Evolutionary conservation across 305 asterid species (phyloP).

Genomic region (Fraxinus angustifolia): DNA sequence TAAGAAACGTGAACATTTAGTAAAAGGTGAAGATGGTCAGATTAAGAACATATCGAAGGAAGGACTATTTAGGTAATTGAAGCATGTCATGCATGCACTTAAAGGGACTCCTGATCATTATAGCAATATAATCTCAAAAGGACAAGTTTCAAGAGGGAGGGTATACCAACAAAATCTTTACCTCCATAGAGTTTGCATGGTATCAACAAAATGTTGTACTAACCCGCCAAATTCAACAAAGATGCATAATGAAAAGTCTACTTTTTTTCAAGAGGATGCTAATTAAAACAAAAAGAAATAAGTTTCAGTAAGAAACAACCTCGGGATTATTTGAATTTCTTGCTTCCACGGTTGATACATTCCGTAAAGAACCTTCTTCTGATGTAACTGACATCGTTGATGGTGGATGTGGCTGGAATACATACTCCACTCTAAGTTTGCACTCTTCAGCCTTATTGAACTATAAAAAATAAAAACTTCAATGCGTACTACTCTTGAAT

Average conservation of each 20-base stretch:
- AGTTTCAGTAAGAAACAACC: neutral
- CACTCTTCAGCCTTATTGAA: slow-evolving; percentile 10
- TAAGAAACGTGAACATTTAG: neutral
- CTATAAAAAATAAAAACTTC: neutral
- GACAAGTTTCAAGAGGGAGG: neutral
- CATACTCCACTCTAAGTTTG: slow-evolving; percentile 12
- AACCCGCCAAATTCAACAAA: neutral
- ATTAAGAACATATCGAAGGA: neutral
- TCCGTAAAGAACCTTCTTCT: neutral
- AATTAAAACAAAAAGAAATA: neutral
- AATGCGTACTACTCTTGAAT: neutral
- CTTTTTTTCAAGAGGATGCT: neutral
- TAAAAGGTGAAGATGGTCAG: neutral
- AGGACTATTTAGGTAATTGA: neutral
- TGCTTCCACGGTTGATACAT: neutral
- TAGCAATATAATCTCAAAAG: neutral
- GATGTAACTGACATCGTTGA: neutral
- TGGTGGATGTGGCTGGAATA: neutral
- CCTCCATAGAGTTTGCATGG: neutral
- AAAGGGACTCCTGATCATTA: neutral
- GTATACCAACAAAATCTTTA: neutral
- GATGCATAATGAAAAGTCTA: neutral
- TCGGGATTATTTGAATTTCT: neutral
- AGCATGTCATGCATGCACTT: neutral
- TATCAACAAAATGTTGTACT: neutral